These are phyloP conservation scores for Aspergillus ruber DNA, from an alignment of 2,329 filamentous ascomycete species.

Conservation along the genomic window DNA sequence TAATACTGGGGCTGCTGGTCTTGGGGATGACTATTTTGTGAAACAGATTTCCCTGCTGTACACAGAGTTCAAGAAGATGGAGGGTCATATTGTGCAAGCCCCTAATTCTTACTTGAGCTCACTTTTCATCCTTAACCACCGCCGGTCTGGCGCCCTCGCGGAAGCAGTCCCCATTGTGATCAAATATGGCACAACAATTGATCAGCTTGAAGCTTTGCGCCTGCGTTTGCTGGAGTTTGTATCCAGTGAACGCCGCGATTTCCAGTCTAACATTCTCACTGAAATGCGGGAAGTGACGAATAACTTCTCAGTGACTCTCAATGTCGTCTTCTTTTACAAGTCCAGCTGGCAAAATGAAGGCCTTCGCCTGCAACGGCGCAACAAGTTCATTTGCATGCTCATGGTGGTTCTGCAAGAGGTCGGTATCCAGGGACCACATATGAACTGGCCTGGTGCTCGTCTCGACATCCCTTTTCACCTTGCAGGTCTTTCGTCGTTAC, in stretches of 20 bases:
- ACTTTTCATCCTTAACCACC: conserved; percentile 90
- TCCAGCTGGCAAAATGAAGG: conserved; percentile 94
- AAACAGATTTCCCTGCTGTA: conserved; percentile 89
- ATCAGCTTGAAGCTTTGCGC: conserved; percentile 77
- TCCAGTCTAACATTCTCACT: conserved; percentile 76
- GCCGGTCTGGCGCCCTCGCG: conserved; percentile 78
- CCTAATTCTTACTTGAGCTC: conserved; percentile 91
- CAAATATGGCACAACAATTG: conserved; percentile 78
- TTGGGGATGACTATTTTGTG: conserved; percentile 91
- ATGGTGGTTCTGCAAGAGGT: conserved; percentile 79
- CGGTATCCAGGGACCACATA: conserved; percentile 76
- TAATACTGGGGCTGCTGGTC: conserved; percentile 68
- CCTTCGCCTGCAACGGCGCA: conserved; percentile 79
- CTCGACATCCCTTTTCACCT: conserved; percentile 62
- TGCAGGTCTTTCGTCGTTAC: too few species aligned
- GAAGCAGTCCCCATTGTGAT: conserved; percentile 79
- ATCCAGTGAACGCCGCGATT: conserved; percentile 78
- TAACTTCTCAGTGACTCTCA: conserved; percentile 78
- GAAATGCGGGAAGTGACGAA: conserved; percentile 75
- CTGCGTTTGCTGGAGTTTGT: conserved; percentile 78
- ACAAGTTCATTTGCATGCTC: conserved; percentile 88
- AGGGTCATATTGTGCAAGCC: conserved; percentile 91
- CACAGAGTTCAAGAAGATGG: conserved; percentile 98
- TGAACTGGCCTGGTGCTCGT: conserved; percentile 63
- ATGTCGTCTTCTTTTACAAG: conserved; percentile 96